phyloP scores from a whole-genome alignment of 768 basidiomycete species.

The Podaxis sp. region DNA sequence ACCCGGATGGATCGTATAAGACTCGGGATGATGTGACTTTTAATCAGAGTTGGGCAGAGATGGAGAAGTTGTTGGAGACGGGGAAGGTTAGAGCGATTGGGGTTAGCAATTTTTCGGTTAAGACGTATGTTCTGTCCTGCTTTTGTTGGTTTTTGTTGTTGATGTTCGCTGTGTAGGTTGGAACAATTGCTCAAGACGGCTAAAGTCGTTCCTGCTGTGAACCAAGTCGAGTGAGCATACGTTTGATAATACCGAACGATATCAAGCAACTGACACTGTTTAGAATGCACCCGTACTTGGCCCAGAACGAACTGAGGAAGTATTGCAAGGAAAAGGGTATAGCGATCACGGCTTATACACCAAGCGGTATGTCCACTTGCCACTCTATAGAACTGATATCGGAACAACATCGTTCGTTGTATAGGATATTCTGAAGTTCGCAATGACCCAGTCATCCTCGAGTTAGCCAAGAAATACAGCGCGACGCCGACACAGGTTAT shows the following conservation, averaged over 20 bases:
- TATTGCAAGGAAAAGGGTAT: slow-evolving; percentile 53
- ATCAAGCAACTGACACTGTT: background rate
- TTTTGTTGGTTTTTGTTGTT: background rate
- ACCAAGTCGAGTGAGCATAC: slow-evolving; percentile 44
- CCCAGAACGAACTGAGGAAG: slow-evolving; percentile 44
- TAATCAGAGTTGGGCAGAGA: slow-evolving; percentile 47
- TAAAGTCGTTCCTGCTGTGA: slow-evolving; percentile 44
- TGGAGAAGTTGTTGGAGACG: slow-evolving; percentile 48
- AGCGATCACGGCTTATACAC: slow-evolving; percentile 47
- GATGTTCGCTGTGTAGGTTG: slow-evolving; percentile 25
- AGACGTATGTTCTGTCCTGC: slow-evolving; percentile 37
- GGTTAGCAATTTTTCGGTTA: slow-evolving; percentile 60
- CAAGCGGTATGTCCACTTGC: slow-evolving; percentile 33
- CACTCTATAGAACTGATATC: background rate
- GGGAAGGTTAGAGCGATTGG: slow-evolving; percentile 53
- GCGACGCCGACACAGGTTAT: slow-evolving; percentile 47
- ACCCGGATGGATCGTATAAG: slow-evolving; percentile 35
- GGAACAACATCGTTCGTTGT: background rate
- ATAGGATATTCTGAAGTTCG: slow-evolving; percentile 44
- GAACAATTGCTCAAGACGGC: slow-evolving; percentile 40
- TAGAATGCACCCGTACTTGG: slow-evolving; percentile 53
- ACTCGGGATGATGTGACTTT: slow-evolving; percentile 32
- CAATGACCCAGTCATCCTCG: slow-evolving; percentile 42
- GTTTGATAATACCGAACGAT: too few species aligned
- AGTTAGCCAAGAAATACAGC: slow-evolving; percentile 47